Evolutionary conservation across 805 yeast species (phyloP).

Genomic region (Pichia heedii): DNA sequence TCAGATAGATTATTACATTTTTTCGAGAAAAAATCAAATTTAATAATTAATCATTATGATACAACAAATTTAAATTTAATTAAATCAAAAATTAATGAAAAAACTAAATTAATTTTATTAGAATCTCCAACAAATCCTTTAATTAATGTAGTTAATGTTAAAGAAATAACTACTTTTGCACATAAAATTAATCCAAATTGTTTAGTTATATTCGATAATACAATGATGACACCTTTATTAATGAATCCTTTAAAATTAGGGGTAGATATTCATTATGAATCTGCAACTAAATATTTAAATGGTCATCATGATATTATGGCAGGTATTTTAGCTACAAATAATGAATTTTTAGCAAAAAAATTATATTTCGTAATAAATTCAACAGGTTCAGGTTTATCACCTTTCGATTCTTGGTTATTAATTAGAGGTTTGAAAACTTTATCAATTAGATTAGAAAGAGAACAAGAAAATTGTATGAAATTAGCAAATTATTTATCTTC

Average conservation of each 20-base stretch:
- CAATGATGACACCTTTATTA: slow-evolving; percentile 91
- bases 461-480: slow-evolving; percentile 69
- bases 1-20: slow-evolving; percentile 78
- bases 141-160: slow-evolving; percentile 78
- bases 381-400: slow-evolving; percentile 85
- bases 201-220: slow-evolving; percentile 81
- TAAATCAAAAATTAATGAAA: slow-evolving; percentile 41
- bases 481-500: slow-evolving; percentile 66
- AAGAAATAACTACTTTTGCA: slow-evolving; percentile 54
- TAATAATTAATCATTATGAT: slow-evolving; percentile 68
- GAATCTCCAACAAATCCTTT: slow-evolving; percentile 94
- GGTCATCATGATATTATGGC: slow-evolving; percentile 98
- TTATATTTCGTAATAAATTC: slow-evolving; percentile 76
- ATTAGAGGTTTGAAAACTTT: slow-evolving; percentile 84
- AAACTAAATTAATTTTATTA: slow-evolving; percentile 70
- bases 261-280: slow-evolving; percentile 86
- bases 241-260: slow-evolving; percentile 82
- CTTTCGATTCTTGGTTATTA: slow-evolving; percentile 87
- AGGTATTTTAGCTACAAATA: slow-evolving; percentile 72
- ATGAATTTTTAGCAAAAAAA: slow-evolving; percentile 53
- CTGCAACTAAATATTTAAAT: slow-evolving; percentile 85
- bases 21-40: slow-evolving; percentile 51
- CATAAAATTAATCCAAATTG: slow-evolving; percentile 60
- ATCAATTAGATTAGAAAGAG: slow-evolving; percentile 78
- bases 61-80: slow-evolving; percentile 65